These are phyloP conservation scores for Volvariella volvacea DNA, from an alignment of 1,284 basidiomycete species.

Conservation along the genomic window DNA sequence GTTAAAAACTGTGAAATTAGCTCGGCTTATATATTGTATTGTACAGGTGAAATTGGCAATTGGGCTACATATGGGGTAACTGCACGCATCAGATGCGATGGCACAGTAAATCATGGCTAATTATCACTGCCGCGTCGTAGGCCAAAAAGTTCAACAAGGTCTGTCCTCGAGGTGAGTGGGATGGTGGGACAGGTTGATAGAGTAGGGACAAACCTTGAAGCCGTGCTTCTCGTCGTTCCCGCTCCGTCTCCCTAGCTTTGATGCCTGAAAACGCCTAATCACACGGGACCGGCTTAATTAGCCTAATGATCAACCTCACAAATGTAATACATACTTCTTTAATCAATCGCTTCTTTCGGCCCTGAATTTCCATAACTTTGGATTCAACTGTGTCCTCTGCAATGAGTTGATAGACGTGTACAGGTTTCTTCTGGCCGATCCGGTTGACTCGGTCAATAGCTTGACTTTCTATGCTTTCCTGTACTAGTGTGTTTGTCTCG, in stretches of 20 bases:
- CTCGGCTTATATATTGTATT: too few relatives aligned
- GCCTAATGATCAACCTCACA: neutral
- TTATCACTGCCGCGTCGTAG: slow-evolving; percentile 16
- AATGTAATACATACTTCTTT: slow-evolving; percentile 41
- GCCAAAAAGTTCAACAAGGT: slow-evolving; percentile 48
- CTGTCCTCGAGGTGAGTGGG: too few relatives aligned
- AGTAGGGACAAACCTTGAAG: slow-evolving; percentile 49
- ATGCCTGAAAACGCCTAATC: slow-evolving; percentile 75
- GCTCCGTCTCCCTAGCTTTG: slow-evolving; percentile 60
- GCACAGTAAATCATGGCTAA: too few relatives aligned
- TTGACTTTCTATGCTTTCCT: slow-evolving; percentile 85
- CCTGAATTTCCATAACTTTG: slow-evolving; percentile 81
- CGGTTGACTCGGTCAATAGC: slow-evolving; percentile 73
- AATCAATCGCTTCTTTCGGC: slow-evolving; percentile 68
- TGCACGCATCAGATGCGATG: too few relatives aligned
- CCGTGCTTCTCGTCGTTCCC: slow-evolving; percentile 68
- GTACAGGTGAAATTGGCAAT: too few relatives aligned
- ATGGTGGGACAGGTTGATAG: neutral
- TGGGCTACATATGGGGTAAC: too few relatives aligned
- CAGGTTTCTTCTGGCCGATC: slow-evolving; percentile 76
- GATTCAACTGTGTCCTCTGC: slow-evolving; percentile 84
- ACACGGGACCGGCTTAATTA: neutral
- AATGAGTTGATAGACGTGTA: slow-evolving; percentile 84
- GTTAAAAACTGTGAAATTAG: too few relatives aligned
- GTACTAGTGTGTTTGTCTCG: slow-evolving; percentile 7